phyloP scores from a whole-genome alignment of 2,329 filamentous ascomycete genomes.

The Talaromyces sp. region DNA sequence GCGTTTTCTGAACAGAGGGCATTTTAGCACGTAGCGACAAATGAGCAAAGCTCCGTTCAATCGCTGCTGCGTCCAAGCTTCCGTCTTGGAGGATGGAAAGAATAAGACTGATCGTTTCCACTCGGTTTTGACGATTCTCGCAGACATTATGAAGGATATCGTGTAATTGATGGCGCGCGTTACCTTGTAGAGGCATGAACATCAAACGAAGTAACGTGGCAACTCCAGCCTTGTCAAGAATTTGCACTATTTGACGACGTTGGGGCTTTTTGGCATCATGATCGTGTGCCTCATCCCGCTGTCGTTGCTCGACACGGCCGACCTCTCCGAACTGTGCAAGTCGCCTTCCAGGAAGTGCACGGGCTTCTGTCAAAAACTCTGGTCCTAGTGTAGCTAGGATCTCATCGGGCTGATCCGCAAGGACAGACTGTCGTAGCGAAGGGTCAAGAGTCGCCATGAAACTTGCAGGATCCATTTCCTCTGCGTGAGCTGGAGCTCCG shows the following conservation, averaged over 20 bases:
- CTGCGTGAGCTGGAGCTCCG: conserved; percentile 54
- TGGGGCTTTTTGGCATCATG: conserved; percentile 62
- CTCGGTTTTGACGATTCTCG: conserved; percentile 92
- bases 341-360: conserved; percentile 62
- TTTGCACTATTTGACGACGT: conserved; percentile 83
- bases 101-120: conserved; percentile 89
- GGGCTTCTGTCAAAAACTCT: conserved; percentile 81
- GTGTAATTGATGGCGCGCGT: conserved; percentile 78
- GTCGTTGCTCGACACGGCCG: conserved; percentile 37
- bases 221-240: conserved; percentile 93
- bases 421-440: conserved; percentile 76
- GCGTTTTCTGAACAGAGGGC: conserved; percentile 73
- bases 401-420: conserved; percentile 89
- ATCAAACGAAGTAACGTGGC: conserved; percentile 96
- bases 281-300: conserved; percentile 42
- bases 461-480: conserved; percentile 89
- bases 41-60: conserved; percentile 93
- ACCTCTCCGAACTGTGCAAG: conserved; percentile 55
- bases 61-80: conserved; percentile 85
- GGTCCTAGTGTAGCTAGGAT: conserved; percentile 80
- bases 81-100: conserved; percentile 94
- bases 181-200: conserved; percentile 92
- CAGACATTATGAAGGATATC: conserved; percentile 87
- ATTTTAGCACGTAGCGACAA: conserved; percentile 89
- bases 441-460: conserved; percentile 90